Conservation (phyloP, 129 eudicot genomes). For the Lonicera japonica region DNA sequence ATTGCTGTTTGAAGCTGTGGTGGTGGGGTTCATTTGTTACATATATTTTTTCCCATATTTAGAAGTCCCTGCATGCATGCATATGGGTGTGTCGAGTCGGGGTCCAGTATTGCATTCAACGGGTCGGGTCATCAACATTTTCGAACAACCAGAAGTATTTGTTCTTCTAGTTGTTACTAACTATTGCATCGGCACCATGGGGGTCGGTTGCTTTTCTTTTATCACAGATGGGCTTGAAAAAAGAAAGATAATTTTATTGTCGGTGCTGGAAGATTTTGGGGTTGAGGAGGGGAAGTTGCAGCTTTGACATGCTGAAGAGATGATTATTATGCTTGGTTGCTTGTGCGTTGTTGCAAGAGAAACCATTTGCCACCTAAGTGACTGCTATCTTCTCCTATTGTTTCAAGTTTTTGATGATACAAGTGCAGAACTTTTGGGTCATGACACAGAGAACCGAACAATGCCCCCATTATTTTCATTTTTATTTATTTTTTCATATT, state of each 20-base stretch:
- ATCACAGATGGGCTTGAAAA: too few relatives aligned
- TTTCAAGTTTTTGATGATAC: not conserved
- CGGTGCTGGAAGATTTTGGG: too few relatives aligned
- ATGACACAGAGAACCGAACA: not conserved
- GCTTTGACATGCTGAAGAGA: too few relatives aligned
- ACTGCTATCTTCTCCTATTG: too few relatives aligned
- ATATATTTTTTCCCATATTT: slow-evolving; percentile 35
- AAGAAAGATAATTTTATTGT: too few relatives aligned
- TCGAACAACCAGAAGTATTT: slow-evolving; percentile 41
- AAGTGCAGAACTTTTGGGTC: not conserved
- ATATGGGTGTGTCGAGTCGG: slow-evolving; percentile 72
- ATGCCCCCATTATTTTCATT: slow-evolving; percentile 1
- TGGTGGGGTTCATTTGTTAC: slow-evolving; percentile 25
- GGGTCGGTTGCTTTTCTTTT: slow-evolving; percentile 15
- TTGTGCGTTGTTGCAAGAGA: slow-evolving; percentile 12
- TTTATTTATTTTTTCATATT: not conserved
- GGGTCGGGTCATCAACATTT: slow-evolving; percentile 45
- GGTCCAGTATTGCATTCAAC: slow-evolving; percentile 55
- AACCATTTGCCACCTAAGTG: slow-evolving; percentile 12
- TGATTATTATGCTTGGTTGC: slow-evolving; percentile 11
- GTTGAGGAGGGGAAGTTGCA: too few relatives aligned
- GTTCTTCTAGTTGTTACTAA: slow-evolving; percentile 55
- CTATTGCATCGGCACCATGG: slow-evolving; percentile 69
- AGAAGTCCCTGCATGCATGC: slow-evolving; percentile 97
- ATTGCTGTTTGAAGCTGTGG: slow-evolving; percentile 64